phyloP scores from a whole-genome alignment of 2,329 filamentous ascomycete genomes.

The Spiromastix sp. region DNA sequence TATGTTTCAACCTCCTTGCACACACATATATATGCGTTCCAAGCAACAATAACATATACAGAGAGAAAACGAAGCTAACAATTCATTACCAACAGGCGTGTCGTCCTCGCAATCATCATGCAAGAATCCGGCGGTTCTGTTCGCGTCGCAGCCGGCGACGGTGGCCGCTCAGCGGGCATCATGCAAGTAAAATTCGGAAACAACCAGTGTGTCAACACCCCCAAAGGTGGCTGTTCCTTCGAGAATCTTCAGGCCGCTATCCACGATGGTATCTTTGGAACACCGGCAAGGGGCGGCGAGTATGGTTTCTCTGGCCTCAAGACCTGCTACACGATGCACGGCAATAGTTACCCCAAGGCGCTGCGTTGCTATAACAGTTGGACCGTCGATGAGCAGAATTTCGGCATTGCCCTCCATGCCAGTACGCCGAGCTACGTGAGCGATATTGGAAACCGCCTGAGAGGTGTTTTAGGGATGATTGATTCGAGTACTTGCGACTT shows the following conservation, averaged over 20 bases:
- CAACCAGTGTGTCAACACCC: not conserved
- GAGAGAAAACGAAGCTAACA: too few relatives aligned
- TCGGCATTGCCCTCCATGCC: not conserved
- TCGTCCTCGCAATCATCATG: constrained; percentile 4
- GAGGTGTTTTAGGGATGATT: not conserved
- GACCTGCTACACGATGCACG: not conserved
- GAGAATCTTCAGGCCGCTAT: not conserved
- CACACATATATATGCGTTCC: too few relatives aligned
- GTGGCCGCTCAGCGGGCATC: not conserved
- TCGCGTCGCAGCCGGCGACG: not conserved
- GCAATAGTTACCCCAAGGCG: not conserved
- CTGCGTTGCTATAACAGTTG: constrained; percentile 5
- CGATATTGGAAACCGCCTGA: constrained; percentile 4
- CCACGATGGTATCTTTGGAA: not conserved
- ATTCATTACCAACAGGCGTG: not conserved
- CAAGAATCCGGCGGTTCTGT: constrained; percentile 3
- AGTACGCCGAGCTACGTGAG: constrained; percentile 5
- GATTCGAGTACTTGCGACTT: too few relatives aligned
- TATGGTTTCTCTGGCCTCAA: not conserved
- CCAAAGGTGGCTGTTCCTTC: not conserved
- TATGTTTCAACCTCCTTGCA: too few relatives aligned
- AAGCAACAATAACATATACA: too few relatives aligned
- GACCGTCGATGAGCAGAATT: not conserved
- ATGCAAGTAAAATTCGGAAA: constrained; percentile 2
- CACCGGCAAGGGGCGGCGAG: not conserved